phyloP scores from a whole-genome alignment of 805 yeast genomes.

The Saccharomycopsis fermentans region DNA sequence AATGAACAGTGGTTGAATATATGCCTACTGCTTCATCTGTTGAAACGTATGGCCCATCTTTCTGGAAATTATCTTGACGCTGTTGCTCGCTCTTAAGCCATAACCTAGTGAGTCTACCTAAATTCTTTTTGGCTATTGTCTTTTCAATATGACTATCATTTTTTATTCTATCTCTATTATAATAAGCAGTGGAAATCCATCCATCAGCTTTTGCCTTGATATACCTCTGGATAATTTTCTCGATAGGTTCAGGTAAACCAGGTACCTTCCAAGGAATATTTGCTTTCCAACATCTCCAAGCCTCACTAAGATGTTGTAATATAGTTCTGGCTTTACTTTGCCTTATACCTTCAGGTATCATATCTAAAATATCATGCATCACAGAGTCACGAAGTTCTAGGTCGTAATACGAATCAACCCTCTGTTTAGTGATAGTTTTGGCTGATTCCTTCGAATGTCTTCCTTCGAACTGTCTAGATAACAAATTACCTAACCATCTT shows the following conservation, averaged over 20 bases:
- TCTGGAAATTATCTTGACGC: constrained; percentile 66
- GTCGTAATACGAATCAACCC: constrained; percentile 92
- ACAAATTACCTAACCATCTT: constrained; percentile 86
- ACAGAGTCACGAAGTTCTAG: constrained; percentile 88
- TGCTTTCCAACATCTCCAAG: constrained; percentile 99
- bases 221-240: constrained; percentile 75
- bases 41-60: constrained; percentile 77
- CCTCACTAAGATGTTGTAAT: constrained; percentile 89
- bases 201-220: constrained; percentile 94
- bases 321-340: constrained; percentile 81
- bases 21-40: constrained; percentile 85
- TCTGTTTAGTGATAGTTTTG: constrained; percentile 88
- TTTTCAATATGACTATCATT: constrained; percentile 91
- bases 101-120: constrained; percentile 82
- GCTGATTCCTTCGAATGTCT: constrained; percentile 85
- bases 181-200: constrained; percentile 90
- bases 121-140: constrained; percentile 84
- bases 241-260: constrained; percentile 88
- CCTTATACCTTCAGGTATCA: constrained; percentile 92
- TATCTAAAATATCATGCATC: constrained; percentile 89
- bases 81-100: constrained; percentile 93
- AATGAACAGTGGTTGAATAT: constrained; percentile 78
- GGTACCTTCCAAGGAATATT: constrained; percentile 97
- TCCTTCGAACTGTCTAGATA: constrained; percentile 94
- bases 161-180: constrained; percentile 79